Evolutionary conservation across 2,329 filamentous ascomycete genomes (phyloP), one percentile per base, ranked within the genome.

Genomic region (Pezicula rhizophila): DNA sequence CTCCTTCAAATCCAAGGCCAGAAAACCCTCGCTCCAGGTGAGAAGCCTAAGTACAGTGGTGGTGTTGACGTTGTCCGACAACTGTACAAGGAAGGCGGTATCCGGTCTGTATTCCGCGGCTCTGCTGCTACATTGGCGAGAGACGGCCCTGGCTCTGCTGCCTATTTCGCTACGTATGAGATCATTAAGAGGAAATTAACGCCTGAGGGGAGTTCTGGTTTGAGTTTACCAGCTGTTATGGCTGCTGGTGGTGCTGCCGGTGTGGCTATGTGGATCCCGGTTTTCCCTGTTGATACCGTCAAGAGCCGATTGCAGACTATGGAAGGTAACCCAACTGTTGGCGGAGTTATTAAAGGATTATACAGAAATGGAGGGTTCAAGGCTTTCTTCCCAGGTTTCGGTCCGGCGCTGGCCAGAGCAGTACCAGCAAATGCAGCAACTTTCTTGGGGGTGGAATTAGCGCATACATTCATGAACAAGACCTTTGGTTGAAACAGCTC

Each of bases 191-290:
- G 89, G 52, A 75, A 71, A 14, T 74, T 99, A 54, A 96, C 90
- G 3, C 93, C 92, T 38, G 80, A 85, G 63, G 79, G 87, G 2
- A 80, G 76, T 4, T 91, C 90, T 38, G 76, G 93, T 60, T 71
- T 97, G 50, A 92, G 86, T 61, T 74, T 99, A 54, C 73, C 80
- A 2, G 93, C 93, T 10, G 79, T 99, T 49, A 89, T 91, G 60
- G 79, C 82, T 25, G 93, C 93, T 2, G 93, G 93, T 60, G 93
- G 88, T 54, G 87, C 85, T 4, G 93, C 93, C 0, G 93, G 93
- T 64, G 81, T 99, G 23, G 93, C 93, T 54, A 99, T 99, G 93
- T 99, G 93, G 93, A 93, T 96, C 58, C 91, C 93, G 47, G 91
- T 99, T 38, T 99, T 99, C 79, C 93, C 93, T 18, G 79, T 99